Base-by-base conservation (phyloP, 2,329 filamentous ascomycete species). In the Diaporthe nobilis region DNA sequence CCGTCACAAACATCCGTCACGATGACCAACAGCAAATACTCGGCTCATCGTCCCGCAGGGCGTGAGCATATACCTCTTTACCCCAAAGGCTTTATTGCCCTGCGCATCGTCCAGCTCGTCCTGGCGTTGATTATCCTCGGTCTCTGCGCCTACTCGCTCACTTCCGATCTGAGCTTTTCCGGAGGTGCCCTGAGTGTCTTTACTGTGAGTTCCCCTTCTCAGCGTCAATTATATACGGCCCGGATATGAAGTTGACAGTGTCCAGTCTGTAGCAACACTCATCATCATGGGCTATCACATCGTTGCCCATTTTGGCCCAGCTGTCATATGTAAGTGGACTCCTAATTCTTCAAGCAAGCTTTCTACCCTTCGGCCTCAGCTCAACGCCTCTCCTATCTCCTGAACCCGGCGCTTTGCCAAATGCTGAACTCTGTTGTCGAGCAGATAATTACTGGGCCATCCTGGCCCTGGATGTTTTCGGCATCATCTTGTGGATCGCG, bases 361-460 rank as follows among this genome's bases (percentile, higher is more conserved):
- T 31, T 13, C 4, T 8, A 20, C 12, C 28, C 39, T 47, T 28
- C 0, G 25, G n/a, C 20, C 3, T 9, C 10, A 8, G 2, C 1
- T 12, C 2, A 20, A 3, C 25, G 8, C 17, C 6, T 34, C 15
- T 31, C 17, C 61, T 13, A n/a, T 13, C 53, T 17, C 13, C 25
- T 15, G 25, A 25, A 31, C 4, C 25, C 12, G 25, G 15, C 4
- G 13, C 2, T 12, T 9, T 39, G 31, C 6, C 15, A 12, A 53
- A 17, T 10, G 13, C 65, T 68, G 20, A 68, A 9, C 78, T 84
- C 28, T 63, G 25, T 68, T 34, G 51, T 39, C 25, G 60, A 44
- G 3, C 90, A 88, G 65, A 70, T 81, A 91, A 91, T 81, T 88
- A 88, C 81, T 90, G 88, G 86, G 87, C 87, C 37, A 83, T 88